These are phyloP conservation scores for Serendipita sp. DNA, from an alignment of 768 basidiomycete genomes.

Conservation along the genomic window DNA sequence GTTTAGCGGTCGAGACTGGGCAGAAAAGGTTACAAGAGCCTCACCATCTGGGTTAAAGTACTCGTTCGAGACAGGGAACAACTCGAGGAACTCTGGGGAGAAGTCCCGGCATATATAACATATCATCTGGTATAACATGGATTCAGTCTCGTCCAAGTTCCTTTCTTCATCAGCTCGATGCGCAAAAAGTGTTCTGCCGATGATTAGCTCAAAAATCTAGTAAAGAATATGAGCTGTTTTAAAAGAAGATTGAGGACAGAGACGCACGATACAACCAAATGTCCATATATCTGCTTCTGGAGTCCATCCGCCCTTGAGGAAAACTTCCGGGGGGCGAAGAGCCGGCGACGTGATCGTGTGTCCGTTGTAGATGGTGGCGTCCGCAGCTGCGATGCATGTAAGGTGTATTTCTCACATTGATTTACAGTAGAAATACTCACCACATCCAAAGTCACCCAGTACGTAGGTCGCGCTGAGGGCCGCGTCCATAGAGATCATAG, in stretches of 20 bases:
- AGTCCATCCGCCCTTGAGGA: too few species aligned
- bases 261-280: constrained; percentile 11
- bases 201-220: neutral
- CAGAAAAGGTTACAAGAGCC: neutral
- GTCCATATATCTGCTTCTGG: constrained; percentile 11
- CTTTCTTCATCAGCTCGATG: neutral
- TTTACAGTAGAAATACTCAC: neutral
- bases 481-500: constrained; percentile 5
- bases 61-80: neutral
- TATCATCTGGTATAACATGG: constrained; percentile 6
- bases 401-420: too few species aligned
- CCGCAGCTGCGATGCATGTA: too few species aligned
- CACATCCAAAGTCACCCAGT: constrained; percentile 8
- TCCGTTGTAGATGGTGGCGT: too few species aligned
- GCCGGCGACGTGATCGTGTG: too few species aligned
- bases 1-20: too few species aligned
- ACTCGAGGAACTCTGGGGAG: neutral
- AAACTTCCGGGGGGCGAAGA: too few species aligned
- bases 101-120: neutral
- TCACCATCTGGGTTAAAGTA: neutral
- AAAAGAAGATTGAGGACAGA: neutral
- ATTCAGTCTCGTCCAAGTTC: neutral
- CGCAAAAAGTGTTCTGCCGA: neutral
- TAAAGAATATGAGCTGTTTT: neutral
- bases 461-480: neutral